These are phyloP conservation scores for Endogone sp. DNA, from an alignment of 192 early-diverging fungal genomes.

Conservation along the genomic window DNA sequence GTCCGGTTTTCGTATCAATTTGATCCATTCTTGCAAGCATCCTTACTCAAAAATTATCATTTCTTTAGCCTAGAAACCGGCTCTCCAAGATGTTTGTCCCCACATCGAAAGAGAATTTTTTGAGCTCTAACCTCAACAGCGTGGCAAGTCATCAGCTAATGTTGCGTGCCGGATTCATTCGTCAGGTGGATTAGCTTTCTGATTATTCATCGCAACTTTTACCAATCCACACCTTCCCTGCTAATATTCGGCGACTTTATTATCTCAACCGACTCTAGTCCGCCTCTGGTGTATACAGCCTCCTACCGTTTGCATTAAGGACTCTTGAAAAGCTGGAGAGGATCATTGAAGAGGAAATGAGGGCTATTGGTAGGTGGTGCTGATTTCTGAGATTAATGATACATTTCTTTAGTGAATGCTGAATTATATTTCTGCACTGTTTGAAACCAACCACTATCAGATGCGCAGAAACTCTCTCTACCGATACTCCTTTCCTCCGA, in stretches of 20 bases:
- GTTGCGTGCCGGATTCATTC: constrained; percentile 65
- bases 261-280: constrained; percentile 50
- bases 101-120: constrained; percentile 26
- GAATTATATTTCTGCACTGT: not conserved
- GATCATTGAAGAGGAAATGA: constrained; percentile 83
- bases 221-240: not conserved
- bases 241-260: not conserved
- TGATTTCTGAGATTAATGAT: not conserved
- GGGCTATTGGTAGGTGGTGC: constrained; percentile 49
- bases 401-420: not conserved
- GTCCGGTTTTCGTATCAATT: too few species aligned
- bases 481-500: constrained; percentile 65
- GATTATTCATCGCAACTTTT: not conserved
- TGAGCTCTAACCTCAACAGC: constrained; percentile 6
- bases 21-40: too few species aligned
- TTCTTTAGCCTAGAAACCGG: too few species aligned
- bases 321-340: constrained; percentile 69
- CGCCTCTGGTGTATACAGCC: constrained; percentile 76
- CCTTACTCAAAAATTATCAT: too few species aligned
- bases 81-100: constrained; percentile 33
- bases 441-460: too few species aligned
- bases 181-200: constrained; percentile 48
- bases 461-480: constrained; percentile 68
- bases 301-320: constrained; percentile 79
- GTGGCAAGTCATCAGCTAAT: constrained; percentile 50